phyloP scores from a whole-genome alignment of 73 alveolate genomes.

The Durusdinium trenchii region DNA sequence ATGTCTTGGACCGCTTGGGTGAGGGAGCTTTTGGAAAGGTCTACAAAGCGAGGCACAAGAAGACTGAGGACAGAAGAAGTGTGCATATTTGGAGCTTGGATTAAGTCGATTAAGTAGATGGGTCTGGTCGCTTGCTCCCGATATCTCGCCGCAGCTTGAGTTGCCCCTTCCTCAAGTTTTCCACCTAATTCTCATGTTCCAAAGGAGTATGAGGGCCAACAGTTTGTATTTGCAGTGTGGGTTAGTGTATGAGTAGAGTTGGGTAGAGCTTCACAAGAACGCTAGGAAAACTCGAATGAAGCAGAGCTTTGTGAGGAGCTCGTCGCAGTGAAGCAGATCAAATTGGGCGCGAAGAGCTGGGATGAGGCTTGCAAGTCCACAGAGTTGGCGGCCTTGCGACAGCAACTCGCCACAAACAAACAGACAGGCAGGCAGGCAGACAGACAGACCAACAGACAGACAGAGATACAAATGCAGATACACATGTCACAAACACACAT shows the following conservation, averaged over 20 bases:
- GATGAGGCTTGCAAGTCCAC: slow-evolving; percentile 95
- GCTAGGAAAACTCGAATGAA: background rate
- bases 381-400: slow-evolving; percentile 93
- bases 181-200: no score
- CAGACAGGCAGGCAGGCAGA: no score
- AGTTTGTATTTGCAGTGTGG: background rate
- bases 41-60: slow-evolving; percentile 95
- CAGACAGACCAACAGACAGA: no score
- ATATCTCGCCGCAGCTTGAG: background rate
- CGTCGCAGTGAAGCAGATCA: slow-evolving; percentile 95
- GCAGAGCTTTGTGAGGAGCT: background rate
- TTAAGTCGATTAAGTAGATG: no score
- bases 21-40: slow-evolving; percentile 95
- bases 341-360: slow-evolving; percentile 94
- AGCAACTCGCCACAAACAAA: slow-evolving; percentile 20
- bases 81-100: background rate
- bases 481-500: no score
- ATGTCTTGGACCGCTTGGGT: slow-evolving; percentile 94
- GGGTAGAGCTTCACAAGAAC: background rate
- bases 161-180: background rate
- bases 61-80: slow-evolving; percentile 59
- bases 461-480: no score
- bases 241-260: background rate
- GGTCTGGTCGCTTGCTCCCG: background rate
- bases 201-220: no score